phyloP scores from a whole-genome alignment of 305 asterid genomes.

The Withania somnifera region DNA sequence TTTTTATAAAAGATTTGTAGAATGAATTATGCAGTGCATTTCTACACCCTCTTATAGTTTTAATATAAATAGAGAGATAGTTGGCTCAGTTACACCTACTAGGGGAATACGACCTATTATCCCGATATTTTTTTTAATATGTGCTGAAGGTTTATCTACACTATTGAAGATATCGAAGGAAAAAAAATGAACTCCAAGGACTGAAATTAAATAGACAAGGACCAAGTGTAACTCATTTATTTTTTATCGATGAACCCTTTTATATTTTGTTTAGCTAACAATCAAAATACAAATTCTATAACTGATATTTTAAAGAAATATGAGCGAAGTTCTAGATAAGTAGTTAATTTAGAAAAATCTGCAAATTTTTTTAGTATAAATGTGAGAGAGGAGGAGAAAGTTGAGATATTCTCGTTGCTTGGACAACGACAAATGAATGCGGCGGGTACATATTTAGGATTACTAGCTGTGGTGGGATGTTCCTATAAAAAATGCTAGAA shows the following conservation, averaged over 20 bases:
- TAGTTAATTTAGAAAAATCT: neutral
- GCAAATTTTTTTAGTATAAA: neutral
- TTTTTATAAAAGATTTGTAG: neutral
- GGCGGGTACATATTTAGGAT: too few relatives aligned
- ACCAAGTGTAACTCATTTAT: neutral
- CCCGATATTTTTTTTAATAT: neutral
- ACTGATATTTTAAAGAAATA: neutral
- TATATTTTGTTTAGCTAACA: neutral
- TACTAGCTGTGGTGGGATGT: too few relatives aligned
- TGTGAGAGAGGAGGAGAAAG: neutral
- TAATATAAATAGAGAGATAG: neutral
- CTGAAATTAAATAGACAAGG: neutral
- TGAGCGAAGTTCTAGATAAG: neutral
- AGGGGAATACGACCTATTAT: neutral
- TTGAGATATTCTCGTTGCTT: neutral
- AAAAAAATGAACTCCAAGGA: neutral
- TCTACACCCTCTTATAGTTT: neutral
- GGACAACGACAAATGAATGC: neutral
- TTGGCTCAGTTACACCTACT: neutral
- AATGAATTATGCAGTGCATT: neutral
- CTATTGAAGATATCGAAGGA: neutral
- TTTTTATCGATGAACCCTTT: too few relatives aligned
- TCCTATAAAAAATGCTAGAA: too few relatives aligned
- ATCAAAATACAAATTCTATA: neutral
- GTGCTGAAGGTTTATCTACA: neutral